A percentile compares a stretch with the other conserved stretches of the same genome.
These are phyloP conservation scores for Russula emetica DNA, from an alignment of 768 basidiomycete species.

Conservation along the genomic window DNA sequence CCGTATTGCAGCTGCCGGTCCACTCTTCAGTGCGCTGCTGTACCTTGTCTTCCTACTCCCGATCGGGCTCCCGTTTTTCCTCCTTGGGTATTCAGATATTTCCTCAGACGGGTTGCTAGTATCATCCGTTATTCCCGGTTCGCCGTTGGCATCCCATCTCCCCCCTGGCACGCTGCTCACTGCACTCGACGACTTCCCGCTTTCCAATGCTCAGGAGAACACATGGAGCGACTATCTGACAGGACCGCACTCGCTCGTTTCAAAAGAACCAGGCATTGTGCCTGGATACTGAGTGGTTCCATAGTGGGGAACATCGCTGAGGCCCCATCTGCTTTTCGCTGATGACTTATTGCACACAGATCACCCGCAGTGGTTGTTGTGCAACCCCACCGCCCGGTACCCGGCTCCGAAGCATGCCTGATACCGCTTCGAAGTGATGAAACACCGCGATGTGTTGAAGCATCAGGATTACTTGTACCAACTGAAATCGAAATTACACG, in stretches of 20 bases:
- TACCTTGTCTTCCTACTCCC: conserved; percentile 45
- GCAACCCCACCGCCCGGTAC: conserved; percentile 23
- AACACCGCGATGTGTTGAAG: conserved; percentile 51
- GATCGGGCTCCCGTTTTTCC: conserved; percentile 22
- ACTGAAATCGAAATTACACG: conserved; percentile 32
- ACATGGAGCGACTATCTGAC: conserved; percentile 49
- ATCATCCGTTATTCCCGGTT: conserved; percentile 50
- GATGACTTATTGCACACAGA: conserved; percentile 31
- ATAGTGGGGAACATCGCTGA: conserved; percentile 32
- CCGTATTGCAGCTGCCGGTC: conserved; percentile 68
- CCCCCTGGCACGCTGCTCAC: conserved; percentile 56
- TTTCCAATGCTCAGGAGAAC: conserved; percentile 38
- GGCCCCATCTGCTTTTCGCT: neutral
- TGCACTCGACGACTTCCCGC: conserved; percentile 55
- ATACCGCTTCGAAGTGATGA: conserved; percentile 41
- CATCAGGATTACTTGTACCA: conserved; percentile 45
- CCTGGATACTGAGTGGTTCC: conserved; percentile 21
- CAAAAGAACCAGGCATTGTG: conserved; percentile 26
- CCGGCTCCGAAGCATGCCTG: conserved; percentile 30
- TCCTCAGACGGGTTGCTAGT: conserved; percentile 52
- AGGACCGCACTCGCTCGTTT: conserved; percentile 9
- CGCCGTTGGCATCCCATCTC: conserved; percentile 57
- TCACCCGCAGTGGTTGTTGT: conserved; percentile 28
- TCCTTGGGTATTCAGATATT: conserved; percentile 51
- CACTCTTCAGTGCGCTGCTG: conserved; percentile 70